Percentiles rank a stretch among this genome's conserved stretches.
Conservation (phyloP, 2,329 filamentous ascomycete species). For the Nemania sp. region DNA sequence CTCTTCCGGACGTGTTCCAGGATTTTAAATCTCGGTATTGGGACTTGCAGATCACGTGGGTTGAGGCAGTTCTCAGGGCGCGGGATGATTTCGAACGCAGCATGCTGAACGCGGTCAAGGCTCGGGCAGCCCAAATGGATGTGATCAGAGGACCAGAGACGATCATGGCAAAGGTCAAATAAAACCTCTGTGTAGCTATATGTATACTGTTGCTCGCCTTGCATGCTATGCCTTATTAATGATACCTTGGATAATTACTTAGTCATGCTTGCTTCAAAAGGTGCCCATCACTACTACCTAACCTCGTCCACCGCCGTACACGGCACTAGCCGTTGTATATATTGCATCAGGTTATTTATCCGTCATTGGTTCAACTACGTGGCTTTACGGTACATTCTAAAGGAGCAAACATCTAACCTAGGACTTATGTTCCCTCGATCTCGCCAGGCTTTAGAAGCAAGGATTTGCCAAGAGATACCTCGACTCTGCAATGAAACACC, state of each 20-base stretch:
- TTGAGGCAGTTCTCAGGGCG: constrained; percentile 84
- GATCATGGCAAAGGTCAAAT: constrained; percentile 93
- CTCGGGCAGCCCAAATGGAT: constrained; percentile 81
- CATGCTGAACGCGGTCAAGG: constrained; percentile 88
- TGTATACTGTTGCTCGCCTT: constrained; percentile 19
- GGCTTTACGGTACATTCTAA: background rate
- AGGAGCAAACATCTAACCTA: background rate
- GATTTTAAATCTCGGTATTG: constrained; percentile 85
- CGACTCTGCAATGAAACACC: background rate
- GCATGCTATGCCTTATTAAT: constrained; percentile 20
- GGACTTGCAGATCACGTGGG: constrained; percentile 94
- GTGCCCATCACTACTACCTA: background rate
- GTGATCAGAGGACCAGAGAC: constrained; percentile 84
- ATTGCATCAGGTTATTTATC: background rate
- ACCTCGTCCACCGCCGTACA: background rate
- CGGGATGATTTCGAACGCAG: constrained; percentile 92
- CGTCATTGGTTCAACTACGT: background rate
- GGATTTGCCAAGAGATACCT: background rate
- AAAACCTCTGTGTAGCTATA: constrained; percentile 16
- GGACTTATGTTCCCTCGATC: background rate
- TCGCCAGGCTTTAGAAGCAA: background rate
- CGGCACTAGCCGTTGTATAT: background rate
- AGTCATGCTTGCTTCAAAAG: background rate
- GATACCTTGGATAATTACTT: constrained; percentile 24
- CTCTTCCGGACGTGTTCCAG: constrained; percentile 77